These are phyloP conservation scores for Vigna nakashimae DNA, from an alignment of 306 rosid genomes.

Conservation along the genomic window DNA sequence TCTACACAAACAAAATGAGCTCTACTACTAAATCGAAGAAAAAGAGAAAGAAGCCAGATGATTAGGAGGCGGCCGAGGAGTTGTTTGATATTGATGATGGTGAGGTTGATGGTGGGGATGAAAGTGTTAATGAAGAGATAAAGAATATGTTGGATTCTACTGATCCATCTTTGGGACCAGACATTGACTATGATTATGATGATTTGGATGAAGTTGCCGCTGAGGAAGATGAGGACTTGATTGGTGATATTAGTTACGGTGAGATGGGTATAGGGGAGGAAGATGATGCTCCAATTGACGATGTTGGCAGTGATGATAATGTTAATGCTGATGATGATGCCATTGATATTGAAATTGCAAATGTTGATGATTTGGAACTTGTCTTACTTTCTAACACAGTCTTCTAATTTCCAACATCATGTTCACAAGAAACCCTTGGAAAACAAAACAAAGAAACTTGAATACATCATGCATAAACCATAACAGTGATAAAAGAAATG, in stretches of 20 bases:
- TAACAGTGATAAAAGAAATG: background rate
- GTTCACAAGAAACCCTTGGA: constrained; percentile 81
- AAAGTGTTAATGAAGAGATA: constrained; percentile 90
- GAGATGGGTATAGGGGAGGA: constrained; percentile 67
- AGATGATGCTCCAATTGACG: constrained; percentile 48
- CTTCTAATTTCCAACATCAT: constrained; percentile 74
- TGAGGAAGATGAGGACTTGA: constrained; percentile 86
- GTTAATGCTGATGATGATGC: background rate
- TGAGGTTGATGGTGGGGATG: constrained; percentile 66
- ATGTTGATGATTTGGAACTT: constrained; percentile 77
- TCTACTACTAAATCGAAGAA: constrained; percentile 73
- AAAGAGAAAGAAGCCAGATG: constrained; percentile 71
- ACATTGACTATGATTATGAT: constrained; percentile 75
- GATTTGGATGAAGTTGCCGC: constrained; percentile 75
- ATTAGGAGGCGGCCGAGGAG: constrained; percentile 73
- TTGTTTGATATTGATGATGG: constrained; percentile 63
- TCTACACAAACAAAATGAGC: constrained; percentile 78
- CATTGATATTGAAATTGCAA: constrained; percentile 52
- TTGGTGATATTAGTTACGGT: constrained; percentile 66
- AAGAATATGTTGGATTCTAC: constrained; percentile 79
- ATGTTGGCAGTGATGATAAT: background rate
- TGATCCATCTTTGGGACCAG: constrained; percentile 55
- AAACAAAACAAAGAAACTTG: constrained; percentile 37
- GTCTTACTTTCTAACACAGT: no score
- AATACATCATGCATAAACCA: constrained; percentile 21